These are phyloP conservation scores for Candida krabiensis DNA, from an alignment of 805 yeast species.

Conservation along the genomic window DNA sequence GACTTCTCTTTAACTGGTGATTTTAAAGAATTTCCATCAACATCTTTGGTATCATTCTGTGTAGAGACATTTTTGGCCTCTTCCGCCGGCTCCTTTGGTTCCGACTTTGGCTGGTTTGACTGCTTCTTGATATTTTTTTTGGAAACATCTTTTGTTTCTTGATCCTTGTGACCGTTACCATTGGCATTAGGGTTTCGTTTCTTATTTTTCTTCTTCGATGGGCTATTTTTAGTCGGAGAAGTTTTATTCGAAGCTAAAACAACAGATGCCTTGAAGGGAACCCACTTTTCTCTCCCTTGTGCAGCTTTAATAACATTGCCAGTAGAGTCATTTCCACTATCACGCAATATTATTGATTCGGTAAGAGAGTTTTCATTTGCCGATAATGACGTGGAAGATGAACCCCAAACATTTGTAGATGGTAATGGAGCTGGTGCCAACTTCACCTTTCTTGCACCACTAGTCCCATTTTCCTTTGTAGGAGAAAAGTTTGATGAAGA, in stretches of 20 bases:
- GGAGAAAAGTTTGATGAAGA: constrained; percentile 10
- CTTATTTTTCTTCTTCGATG: constrained; percentile 25
- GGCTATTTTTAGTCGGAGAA: constrained; percentile 10
- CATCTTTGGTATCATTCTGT: background rate
- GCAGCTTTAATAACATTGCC: constrained; percentile 23
- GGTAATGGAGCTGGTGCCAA: constrained; percentile 71
- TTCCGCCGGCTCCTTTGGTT: background rate
- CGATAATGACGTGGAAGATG: constrained; percentile 27
- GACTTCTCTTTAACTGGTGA: background rate
- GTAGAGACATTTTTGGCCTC: background rate
- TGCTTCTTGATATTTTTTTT: constrained; percentile 4
- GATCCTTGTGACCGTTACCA: constrained; percentile 7
- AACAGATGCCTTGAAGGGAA: constrained; percentile 61
- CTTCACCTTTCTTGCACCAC: constrained; percentile 28
- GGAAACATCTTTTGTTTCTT: constrained; percentile 8
- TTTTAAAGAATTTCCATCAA: background rate
- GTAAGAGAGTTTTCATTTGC: constrained; percentile 38
- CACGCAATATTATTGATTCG: constrained; percentile 31
- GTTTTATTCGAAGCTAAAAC: constrained; percentile 36
- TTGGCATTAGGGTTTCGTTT: constrained; percentile 14
- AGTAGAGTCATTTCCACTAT: constrained; percentile 19
- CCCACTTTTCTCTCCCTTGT: constrained; percentile 65
- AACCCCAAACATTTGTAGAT: constrained; percentile 61
- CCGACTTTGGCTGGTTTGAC: constrained; percentile 1
- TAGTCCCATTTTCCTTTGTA: constrained; percentile 19